Evolutionary conservation across 2,329 filamentous ascomycete species (phyloP).

Genomic region (Zasmidium cellare): DNA sequence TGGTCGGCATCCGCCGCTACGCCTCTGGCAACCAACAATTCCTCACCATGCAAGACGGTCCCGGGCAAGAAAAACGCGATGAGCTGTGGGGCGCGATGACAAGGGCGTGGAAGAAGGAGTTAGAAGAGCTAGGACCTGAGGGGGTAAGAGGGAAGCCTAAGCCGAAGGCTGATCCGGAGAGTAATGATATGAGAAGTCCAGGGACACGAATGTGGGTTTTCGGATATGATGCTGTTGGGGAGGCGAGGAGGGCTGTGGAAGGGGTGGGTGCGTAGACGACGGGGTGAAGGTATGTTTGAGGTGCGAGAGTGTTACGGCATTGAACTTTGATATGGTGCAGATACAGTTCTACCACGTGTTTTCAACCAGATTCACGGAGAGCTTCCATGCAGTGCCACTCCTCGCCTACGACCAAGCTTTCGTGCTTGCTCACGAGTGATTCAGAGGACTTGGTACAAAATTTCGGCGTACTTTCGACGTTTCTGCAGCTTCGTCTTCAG

Average conservation of each 20-base stretch:
- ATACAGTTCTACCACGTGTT: too few relatives aligned
- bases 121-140: slow-evolving; percentile 8
- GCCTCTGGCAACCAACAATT: slow-evolving; percentile 6
- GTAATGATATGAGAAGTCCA: slow-evolving; percentile 5
- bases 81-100: slow-evolving; percentile 8
- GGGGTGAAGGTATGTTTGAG: too few relatives aligned
- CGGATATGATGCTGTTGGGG: slow-evolving; percentile 12
- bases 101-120: slow-evolving; percentile 12
- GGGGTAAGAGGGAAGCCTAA: slow-evolving; percentile 1
- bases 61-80: slow-evolving; percentile 4
- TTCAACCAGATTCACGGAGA: too few relatives aligned
- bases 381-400: too few relatives aligned
- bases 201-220: slow-evolving; percentile 10
- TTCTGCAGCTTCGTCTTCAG: too few relatives aligned
- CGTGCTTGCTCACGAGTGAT: too few relatives aligned
- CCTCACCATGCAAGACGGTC: slow-evolving; percentile 6
- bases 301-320: too few relatives aligned
- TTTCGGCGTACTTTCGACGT: too few relatives aligned
- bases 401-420: too few relatives aligned
- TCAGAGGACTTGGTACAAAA: too few relatives aligned
- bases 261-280: background rate
- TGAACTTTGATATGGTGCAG: too few relatives aligned
- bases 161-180: slow-evolving; percentile 3
- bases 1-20: background rate
- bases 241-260: slow-evolving; percentile 5